Evolutionary conservation across 208 protist species (phyloP), one percentile per base, ranked within the genome.

Genomic region (Wallacemonas collosoma): DNA sequence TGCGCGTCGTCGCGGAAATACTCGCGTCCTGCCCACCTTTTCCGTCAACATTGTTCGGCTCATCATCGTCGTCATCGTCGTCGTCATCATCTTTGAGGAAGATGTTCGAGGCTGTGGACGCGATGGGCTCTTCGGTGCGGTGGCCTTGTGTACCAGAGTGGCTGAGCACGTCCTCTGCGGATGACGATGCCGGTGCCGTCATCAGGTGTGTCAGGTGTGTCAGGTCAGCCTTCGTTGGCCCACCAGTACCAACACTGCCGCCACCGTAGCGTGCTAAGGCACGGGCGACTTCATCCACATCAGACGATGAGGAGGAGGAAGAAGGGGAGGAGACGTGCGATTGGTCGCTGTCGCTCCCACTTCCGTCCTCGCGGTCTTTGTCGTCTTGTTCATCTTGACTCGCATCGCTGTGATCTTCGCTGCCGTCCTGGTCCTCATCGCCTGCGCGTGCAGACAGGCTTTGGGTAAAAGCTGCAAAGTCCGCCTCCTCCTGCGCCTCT

Each of bases 181-280:
- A 57, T 8, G 53, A 57, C 6, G 53, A 57, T 5, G 53, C 53
- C 15, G 53, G 53, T 36, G 53, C 53, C 26, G 53, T 36, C 53
- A 57, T 57, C 14, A 57, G 53, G 15, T n/a, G 53, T n/a, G 11
- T 57, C 14, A 57, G 53, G 15, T n/a, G 53, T n/a, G 11, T 17
- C 6, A 57, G 53, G 14, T 57, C 53, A 8, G 6, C 45, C 8
- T 14, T 12, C 6, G 45, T 6, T 50, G 45, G 8, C 45, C 12
- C 8, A 50, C 45, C 0, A 50, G 8, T 12, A 12, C 45, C 45
- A 6, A 50, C 12, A 12, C 45, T 12, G 12, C 45, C 45, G 1
- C 71, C 55, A n/a, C 45, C 61, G 36, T 81, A 81, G 53, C 76
- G 76, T 0, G 64, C 57, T 67, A 81, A 39, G 38, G 76, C 72